phyloP scores from a whole-genome alignment of 495 filamentous ascomycete genomes.

The Penicillium cosmopolitanum region DNA sequence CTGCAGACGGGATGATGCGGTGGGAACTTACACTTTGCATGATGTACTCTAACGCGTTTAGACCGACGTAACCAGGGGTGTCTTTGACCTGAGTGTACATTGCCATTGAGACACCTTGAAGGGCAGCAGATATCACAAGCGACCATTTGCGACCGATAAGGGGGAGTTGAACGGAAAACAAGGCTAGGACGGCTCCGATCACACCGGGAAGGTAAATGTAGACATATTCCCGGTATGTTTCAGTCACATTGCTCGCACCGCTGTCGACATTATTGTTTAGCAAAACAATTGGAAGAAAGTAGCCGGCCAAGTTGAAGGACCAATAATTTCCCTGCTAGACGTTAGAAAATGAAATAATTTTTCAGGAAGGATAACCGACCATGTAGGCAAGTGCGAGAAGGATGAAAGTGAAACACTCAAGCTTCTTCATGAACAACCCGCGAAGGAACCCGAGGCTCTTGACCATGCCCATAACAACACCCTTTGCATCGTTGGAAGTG shows the following conservation, averaged over 20 bases:
- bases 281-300: slow-evolving; percentile 44
- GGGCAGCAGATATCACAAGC: slow-evolving; percentile 26
- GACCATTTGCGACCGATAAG: slow-evolving; percentile 39
- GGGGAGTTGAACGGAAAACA: slow-evolving; percentile 38
- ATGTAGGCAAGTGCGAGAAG: slow-evolving; percentile 20
- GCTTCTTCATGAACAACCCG: slow-evolving; percentile 9
- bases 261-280: slow-evolving; percentile 36
- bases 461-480: background rate
- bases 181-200: slow-evolving; percentile 43
- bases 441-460: slow-evolving; percentile 10
- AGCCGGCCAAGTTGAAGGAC: slow-evolving; percentile 31
- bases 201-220: slow-evolving; percentile 51
- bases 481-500: background rate
- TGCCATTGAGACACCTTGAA: slow-evolving; percentile 22
- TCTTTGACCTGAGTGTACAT: slow-evolving; percentile 23
- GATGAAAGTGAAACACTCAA: slow-evolving; percentile 13
- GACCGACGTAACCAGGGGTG: slow-evolving; percentile 18
- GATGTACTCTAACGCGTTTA: slow-evolving; percentile 20
- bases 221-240: slow-evolving; percentile 46
- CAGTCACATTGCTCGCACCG: slow-evolving; percentile 20
- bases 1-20: background rate
- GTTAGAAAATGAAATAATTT: background rate
- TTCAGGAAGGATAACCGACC: background rate
- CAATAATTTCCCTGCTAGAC: slow-evolving; percentile 20
- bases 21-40: slow-evolving; percentile 15